Base-by-base conservation (phyloP, 208 protist genomes). In the Trypanosoma cruzi region DNA sequence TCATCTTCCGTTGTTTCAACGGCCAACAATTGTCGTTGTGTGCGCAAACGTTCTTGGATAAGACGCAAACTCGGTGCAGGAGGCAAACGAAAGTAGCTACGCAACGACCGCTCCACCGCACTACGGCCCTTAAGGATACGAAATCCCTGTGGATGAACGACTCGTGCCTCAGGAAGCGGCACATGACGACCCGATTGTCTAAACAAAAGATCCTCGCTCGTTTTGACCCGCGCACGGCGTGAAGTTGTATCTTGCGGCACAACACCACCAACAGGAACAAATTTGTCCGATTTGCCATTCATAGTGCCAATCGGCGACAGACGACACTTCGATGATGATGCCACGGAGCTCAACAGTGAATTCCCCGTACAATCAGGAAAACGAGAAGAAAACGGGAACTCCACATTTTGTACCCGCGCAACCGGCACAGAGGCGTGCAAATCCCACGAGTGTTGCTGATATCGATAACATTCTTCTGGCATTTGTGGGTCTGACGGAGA, bases 71-170 rank as follows among this genome's bases (percentile, higher is more conserved):
- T 89, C 5, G 84, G 89, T 3, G 85, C 82, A 48, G 81, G 86
- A 14, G 92, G 92, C 2, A 96, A 81, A n/a, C 92, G 83, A 57
- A 96, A 96, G 81, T 96, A 96, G 46, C 77, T 84, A 4, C 82
- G 84, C 84, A 96, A 67, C 48, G 84, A 84, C 7, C 92, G 86
- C 73, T 96, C 92, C 48, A 93, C 66, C 37, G 60, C 81, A 48
- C 89, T 95, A 14, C 68, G 46, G 54, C 82, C 77, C 53, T 92
- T 93, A 28, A 96, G 76, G 24, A 96, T 84, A 62, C 89, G 86
- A 70, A 96, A 96, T 14, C 92, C 92, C 8, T 90, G 85, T 56
- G 92, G 92, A 63, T 96, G 92, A 36, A 92, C 68, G 0, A 93
- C 42, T 48, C 76, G 81, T 54, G 72, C 58, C 13, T 53, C 63